Base-by-base conservation (phyloP, 176 grass and related monocot genomes). In the Aechmea fasciata region DNA sequence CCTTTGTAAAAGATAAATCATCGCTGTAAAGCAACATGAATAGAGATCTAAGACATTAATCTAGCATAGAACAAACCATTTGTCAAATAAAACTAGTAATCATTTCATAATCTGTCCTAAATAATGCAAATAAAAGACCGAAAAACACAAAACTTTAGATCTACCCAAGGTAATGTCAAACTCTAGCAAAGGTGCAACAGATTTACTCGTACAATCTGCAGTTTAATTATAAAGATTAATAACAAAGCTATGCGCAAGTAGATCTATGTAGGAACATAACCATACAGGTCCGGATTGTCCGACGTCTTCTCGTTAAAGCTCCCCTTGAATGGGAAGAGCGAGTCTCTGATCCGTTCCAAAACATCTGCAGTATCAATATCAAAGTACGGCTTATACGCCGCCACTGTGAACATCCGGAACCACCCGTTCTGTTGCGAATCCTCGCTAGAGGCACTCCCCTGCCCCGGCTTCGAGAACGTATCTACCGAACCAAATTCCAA, bases 291-390 rank as follows among this genome's bases (percentile, higher is more conserved):
- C 18, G 95, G 90, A 54, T 88, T 86, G 15, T 99, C 87, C 2
- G 95, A 83, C 55, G 87, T 99, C 82, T 85, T 99, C 66, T 99
- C 95, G 8, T 85, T 92, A 77, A 99, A 99, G n/a, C 68, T 88
- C 52, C 90, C 90, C 25, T 79, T 88, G 77, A 99, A 93, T 49
- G 95, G 95, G 72, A 94, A 94, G 51, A 99, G 77, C 3, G 95
- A 99, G 24, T 99, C 95, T 81, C 77, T 85, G 67, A 99, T 93
- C 82, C 90, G 84, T 80, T 90, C 90, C 63, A 99, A 72, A 12
- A 99, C 95, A 68, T 99, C 90, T 15, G 90, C 79, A 29, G 95
- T 90, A 75, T 99, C 95, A 0, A 94, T 77, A 50, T 99, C 90
- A 71, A 99, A 99, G 73, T 90, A 99, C 63, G 84, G 80, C 77